Percentiles rank a stretch among this genome's conserved stretches.
Conservation (phyloP, 345 rosid species). For the Triadica sebifera region DNA sequence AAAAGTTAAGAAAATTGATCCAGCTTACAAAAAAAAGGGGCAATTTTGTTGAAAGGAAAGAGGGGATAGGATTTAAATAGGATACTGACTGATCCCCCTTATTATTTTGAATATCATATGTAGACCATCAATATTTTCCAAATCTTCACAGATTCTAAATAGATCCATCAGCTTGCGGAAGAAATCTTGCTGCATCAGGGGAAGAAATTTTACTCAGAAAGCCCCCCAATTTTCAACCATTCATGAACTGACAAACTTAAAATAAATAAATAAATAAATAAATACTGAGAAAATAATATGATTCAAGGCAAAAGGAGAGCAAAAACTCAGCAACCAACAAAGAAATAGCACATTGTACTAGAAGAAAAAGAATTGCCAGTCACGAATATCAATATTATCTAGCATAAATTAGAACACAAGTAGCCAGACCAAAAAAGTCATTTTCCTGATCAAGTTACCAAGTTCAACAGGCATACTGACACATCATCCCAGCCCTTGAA, state of each 20-base stretch:
- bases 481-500: neutral
- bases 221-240: neutral
- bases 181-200: slow-evolving; percentile 63
- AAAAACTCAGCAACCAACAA: neutral
- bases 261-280: neutral
- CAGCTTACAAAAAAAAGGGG: slow-evolving; percentile 17
- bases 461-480: neutral
- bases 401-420: no score
- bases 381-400: no score
- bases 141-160: slow-evolving; percentile 67
- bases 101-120: slow-evolving; percentile 81
- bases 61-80: slow-evolving; percentile 14
- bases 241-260: neutral
- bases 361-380: neutral
- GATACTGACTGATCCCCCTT: slow-evolving; percentile 72
- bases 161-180: slow-evolving; percentile 70
- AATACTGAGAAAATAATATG: neutral
- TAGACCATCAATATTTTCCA: slow-evolving; percentile 59
- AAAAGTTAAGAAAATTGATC: slow-evolving; percentile 19
- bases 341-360: neutral
- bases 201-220: slow-evolving; percentile 25
- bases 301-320: neutral
- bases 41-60: slow-evolving; percentile 6
- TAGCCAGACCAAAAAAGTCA: neutral
- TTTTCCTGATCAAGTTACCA: neutral